Evolutionary conservation across 2,329 filamentous ascomycete genomes (phyloP).

Genomic region (Metarhizium guizhouense): DNA sequence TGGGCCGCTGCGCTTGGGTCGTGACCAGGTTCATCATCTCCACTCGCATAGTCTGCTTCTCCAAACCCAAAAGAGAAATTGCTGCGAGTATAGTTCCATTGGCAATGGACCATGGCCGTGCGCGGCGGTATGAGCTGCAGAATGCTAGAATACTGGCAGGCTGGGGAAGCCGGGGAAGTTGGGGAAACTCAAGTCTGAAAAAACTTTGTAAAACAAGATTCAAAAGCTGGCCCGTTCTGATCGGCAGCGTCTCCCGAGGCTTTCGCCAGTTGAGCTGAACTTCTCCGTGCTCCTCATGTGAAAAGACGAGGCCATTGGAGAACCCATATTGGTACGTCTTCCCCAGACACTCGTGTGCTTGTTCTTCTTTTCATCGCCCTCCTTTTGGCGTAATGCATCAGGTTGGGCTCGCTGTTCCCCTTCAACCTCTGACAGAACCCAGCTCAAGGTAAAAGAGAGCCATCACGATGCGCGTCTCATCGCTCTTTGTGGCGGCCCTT

Average conservation of each 20-base stretch:
- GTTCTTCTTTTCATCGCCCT: background rate
- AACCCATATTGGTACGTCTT: slow-evolving; percentile 3
- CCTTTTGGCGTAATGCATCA: background rate
- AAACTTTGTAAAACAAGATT: background rate
- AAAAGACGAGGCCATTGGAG: background rate
- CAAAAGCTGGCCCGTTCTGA: background rate
- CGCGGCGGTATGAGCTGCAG: background rate
- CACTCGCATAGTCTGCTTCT: slow-evolving; percentile 4
- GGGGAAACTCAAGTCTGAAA: background rate
- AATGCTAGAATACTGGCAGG: background rate
- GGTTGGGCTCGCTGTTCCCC: background rate
- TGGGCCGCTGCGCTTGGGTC: background rate
- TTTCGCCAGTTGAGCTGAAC: background rate
- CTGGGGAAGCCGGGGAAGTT: slow-evolving; percentile 3
- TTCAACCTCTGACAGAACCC: background rate
- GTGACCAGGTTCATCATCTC: background rate
- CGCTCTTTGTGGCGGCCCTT: slow-evolving; percentile 24
- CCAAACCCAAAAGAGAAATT: slow-evolving; percentile 5
- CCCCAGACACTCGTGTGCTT: background rate
- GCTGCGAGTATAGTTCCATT: slow-evolving; percentile 6
- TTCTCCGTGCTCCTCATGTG: background rate
- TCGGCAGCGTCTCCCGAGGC: slow-evolving; percentile 4
- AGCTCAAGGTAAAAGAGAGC: background rate
- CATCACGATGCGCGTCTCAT: slow-evolving; percentile 27
- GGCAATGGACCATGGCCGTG: slow-evolving; percentile 4